Percentiles rank a stretch among this genome's conserved stretches.
Evolutionary conservation across 768 basidiomycete genomes (phyloP).

Genomic region (Calvatia gigantea): DNA sequence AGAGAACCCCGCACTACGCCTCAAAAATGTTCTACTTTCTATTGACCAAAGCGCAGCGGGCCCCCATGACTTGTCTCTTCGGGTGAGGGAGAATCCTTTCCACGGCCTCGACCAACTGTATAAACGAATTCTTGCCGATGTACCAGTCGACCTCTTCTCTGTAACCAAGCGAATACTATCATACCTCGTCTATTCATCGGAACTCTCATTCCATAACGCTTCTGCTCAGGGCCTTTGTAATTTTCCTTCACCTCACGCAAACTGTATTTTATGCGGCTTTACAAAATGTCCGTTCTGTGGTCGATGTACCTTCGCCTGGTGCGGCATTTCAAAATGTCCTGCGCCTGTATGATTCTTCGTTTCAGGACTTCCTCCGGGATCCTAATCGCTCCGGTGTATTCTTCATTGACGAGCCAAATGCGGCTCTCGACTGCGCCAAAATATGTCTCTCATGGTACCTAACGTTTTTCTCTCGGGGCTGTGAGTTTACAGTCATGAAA

Average conservation of each 20-base stretch:
- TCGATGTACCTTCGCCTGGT: background rate
- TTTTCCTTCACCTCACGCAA: background rate
- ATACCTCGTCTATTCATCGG: background rate
- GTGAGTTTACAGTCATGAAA: no score
- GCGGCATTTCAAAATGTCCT: background rate
- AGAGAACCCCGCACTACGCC: no score
- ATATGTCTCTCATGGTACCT: no score
- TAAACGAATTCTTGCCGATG: background rate
- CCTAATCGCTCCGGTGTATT: background rate
- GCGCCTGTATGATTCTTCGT: background rate
- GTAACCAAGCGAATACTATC: background rate
- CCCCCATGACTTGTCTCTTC: no score
- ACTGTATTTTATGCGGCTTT: background rate
- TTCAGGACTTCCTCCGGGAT: background rate
- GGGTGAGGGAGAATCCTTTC: slow-evolving; percentile 1
- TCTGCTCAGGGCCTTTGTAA: background rate
- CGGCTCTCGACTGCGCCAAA: no score
- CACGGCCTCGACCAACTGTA: slow-evolving; percentile 8
- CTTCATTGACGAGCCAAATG: background rate
- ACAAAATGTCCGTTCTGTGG: background rate
- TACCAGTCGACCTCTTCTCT: background rate
- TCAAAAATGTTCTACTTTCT: no score
- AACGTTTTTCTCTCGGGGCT: no score
- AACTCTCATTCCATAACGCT: background rate
- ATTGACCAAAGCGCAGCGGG: no score